Conservation (phyloP, 345 rosid species). For the Arabidopsis thaliana region TAIR10.1 NC_003076.8:19325501-19326000, state of each 20-base stretch:
- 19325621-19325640: constrained; percentile 12
- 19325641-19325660: constrained; percentile 10
- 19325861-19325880: constrained; percentile 91
- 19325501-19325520: neutral
- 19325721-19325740: constrained; percentile 85
- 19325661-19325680: constrained; percentile 24
- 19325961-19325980: constrained; percentile 24
- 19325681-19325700: constrained; percentile 36
- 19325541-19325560: constrained; percentile 19
- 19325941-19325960: constrained; percentile 32
- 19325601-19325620: constrained; percentile 15
- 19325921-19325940: constrained; percentile 62
- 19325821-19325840: constrained; percentile 24
- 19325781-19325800: constrained; percentile 18
- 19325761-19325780: constrained; percentile 30
- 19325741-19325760: constrained; percentile 90
- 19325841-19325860: constrained; percentile 90
- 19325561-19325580: neutral
- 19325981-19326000: constrained; percentile 1
- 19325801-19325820: constrained; percentile 6
- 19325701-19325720: constrained; percentile 94
- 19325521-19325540: neutral
- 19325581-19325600: constrained; percentile 14
- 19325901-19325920: constrained; percentile 64
- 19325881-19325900: constrained; percentile 94